phyloP scores from a whole-genome alignment of 768 basidiomycete genomes.

The Tephrocybe sp. region DNA sequence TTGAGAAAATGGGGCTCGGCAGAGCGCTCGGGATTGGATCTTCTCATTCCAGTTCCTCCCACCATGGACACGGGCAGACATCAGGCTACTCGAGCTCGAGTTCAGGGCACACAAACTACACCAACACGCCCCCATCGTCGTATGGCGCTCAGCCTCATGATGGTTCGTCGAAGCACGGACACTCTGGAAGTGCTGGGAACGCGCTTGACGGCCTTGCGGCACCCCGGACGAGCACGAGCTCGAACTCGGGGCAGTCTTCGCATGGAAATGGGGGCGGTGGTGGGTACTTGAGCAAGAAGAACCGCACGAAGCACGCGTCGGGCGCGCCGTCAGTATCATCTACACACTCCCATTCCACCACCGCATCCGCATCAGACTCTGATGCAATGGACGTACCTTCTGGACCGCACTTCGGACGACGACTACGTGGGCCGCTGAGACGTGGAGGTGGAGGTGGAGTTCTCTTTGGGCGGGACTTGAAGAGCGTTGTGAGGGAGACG shows the following conservation, averaged over 20 bases:
- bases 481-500: slow-evolving; percentile 57
- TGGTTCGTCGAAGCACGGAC: slow-evolving; percentile 19
- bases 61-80: slow-evolving; percentile 15
- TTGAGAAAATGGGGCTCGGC: slow-evolving; percentile 63
- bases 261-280: not conserved
- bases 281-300: slow-evolving; percentile 20
- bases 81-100: slow-evolving; percentile 43
- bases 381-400: slow-evolving; percentile 35
- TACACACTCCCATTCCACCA: slow-evolving; percentile 30
- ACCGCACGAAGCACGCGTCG: slow-evolving; percentile 52
- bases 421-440: slow-evolving; percentile 55
- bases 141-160: slow-evolving; percentile 19
- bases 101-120: slow-evolving; percentile 12
- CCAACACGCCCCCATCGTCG: slow-evolving; percentile 35
- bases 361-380: slow-evolving; percentile 23
- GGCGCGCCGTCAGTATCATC: slow-evolving; percentile 61
- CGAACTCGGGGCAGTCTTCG: slow-evolving; percentile 16
- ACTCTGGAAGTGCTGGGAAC: slow-evolving; percentile 6
- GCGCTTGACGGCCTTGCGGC: slow-evolving; percentile 7
- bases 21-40: slow-evolving; percentile 54
- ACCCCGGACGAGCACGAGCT: slow-evolving; percentile 15
- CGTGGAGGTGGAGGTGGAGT: slow-evolving; percentile 34
- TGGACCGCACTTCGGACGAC: slow-evolving; percentile 54
- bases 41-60: slow-evolving; percentile 38
- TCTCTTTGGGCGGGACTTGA: slow-evolving; percentile 69